These are phyloP conservation scores for Botrytis pseudocinerea DNA, from an alignment of 2,329 filamentous ascomycete species.

Conservation along the genomic window DNA sequence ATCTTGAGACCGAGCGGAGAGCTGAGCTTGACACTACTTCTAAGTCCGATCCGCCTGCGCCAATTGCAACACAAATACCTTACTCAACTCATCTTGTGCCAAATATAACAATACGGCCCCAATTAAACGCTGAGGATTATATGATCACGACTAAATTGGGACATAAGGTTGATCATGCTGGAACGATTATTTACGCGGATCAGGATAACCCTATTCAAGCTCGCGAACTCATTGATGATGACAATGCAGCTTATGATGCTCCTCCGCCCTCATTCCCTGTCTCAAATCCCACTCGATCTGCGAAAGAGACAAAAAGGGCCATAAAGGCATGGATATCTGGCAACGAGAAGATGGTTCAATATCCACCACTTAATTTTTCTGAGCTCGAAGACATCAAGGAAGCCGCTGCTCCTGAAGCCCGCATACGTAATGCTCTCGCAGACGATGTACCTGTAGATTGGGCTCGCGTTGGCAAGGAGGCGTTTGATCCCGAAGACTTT, in stretches of 20 bases:
- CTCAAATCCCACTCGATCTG: neutral
- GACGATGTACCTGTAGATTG: conserved; percentile 2
- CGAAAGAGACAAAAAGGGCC: neutral
- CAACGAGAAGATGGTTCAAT: neutral
- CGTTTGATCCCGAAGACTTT: conserved; percentile 40
- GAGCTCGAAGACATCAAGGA: neutral
- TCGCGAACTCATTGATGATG: neutral
- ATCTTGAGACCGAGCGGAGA: neutral
- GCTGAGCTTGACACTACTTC: neutral
- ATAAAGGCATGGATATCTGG: neutral
- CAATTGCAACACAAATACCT: neutral
- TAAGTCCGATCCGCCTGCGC: neutral
- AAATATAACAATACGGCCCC: neutral
- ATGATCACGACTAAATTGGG: neutral
- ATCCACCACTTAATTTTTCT: neutral
- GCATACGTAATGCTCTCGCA: neutral
- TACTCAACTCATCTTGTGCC: neutral
- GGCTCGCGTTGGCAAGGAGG: neutral
- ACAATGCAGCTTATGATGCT: neutral
- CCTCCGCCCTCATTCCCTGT: neutral
- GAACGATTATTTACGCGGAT: neutral
- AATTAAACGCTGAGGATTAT: neutral
- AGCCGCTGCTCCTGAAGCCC: neutral
- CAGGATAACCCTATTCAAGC: neutral
- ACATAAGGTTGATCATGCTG: neutral